Evolutionary conservation across 1,284 basidiomycete genomes (phyloP).

Genomic region (Puccinia hordei): DNA sequence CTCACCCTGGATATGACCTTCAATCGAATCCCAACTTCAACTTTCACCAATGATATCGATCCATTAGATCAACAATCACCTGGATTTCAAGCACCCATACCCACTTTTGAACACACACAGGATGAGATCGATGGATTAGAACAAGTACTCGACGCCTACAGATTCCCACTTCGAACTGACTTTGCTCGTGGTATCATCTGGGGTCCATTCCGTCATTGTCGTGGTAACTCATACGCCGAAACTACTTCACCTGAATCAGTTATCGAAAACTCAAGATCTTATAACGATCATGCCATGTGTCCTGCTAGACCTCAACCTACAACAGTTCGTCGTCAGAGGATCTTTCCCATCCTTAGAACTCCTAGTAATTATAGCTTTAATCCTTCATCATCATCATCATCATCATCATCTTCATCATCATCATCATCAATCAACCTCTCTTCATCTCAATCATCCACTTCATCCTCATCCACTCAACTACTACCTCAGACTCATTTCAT

Average conservation of each 20-base stretch:
- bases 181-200: slow-evolving; percentile 15
- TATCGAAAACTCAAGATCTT: background rate
- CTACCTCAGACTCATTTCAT: no score
- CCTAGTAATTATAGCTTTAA: no score
- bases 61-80: background rate
- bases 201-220: background rate
- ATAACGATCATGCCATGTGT: background rate
- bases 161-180: background rate
- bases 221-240: background rate
- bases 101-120: background rate
- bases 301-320: background rate
- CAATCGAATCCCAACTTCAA: background rate
- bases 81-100: background rate
- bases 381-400: no score
- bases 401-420: background rate
- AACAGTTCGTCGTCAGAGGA: background rate
- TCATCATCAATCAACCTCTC: background rate
- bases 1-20: slow-evolving; percentile 5
- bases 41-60: background rate
- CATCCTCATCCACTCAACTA: no score
- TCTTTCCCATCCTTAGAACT: slow-evolving; percentile 10
- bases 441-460: background rate
- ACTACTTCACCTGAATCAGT: background rate
- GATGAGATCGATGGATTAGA: background rate
- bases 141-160: background rate